Base-by-base conservation (phyloP, 805 yeast genomes). In the Cyberlindnera petersonii region DNA sequence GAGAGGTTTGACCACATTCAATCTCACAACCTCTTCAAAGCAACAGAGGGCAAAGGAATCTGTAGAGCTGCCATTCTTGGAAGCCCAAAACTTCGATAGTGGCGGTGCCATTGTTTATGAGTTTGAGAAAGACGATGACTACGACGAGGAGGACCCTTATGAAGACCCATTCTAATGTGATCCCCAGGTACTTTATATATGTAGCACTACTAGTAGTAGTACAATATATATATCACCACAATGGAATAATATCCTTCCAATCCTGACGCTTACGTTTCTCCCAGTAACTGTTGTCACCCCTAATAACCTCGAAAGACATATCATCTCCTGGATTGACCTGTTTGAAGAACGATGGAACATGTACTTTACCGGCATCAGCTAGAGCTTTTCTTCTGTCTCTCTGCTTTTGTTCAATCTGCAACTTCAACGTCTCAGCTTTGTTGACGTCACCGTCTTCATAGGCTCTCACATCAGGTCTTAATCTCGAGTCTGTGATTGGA, bases 41-140 rank as follows among this genome's bases (percentile, higher is more conserved):
- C 97, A 93, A 56, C 79, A 74, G 46, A 55, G 70, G 32, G 96
- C 94, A 0, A 76, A 78, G 44, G 95, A 86, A 19, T 79, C 83
- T 45, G 96, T 93, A 4, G 94, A 84, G 33, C 67, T 91, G 43
- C 98, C 98, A n/a, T 91, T 70, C 59, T 65, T 91, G 67, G 85
- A 83, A 48, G 98, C 98, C 0, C 98, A 91, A 55, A 65, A 68
- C 14, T 85, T 82, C 16, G 74, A 77, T 24, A 65, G 75, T 35
- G 96, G 95, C 38, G 96, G 98, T 15, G 97, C 98, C 1, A 89
- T 93, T 49, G 95, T 91, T 4, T 91, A 91, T 56, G 93, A 93
- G 56, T 93, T 80, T 58, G 98, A 93, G 54, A 86, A 89, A 56
- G 98, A 91, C 60, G 98, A 91, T 59, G 98, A 91, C 60, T 91